These are phyloP conservation scores for Cyclotella distinguenda DNA, from an alignment of 108 stramenopile genomes.

Conservation along the genomic window DNA sequence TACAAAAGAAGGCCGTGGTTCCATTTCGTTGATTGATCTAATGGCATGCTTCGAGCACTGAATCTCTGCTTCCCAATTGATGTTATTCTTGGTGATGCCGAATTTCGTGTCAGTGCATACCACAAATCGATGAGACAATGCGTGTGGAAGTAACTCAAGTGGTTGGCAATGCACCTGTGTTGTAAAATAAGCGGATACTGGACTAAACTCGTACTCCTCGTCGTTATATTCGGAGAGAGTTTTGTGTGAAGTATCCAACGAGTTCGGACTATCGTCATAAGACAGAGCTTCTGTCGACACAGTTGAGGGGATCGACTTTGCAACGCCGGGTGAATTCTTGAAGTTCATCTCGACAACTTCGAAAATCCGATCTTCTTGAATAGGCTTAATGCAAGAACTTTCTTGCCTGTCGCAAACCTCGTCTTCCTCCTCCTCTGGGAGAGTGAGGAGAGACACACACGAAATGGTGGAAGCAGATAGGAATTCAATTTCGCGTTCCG, in stretches of 20 bases:
- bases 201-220: slow-evolving; percentile 1
- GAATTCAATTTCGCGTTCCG: slow-evolving; percentile 5
- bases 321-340: background rate
- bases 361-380: background rate
- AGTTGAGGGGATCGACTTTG: background rate
- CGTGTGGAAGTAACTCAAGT: slow-evolving; percentile 18
- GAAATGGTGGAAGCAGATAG: slow-evolving; percentile 5
- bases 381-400: background rate
- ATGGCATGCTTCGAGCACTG: slow-evolving; percentile 56
- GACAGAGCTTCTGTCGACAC: background rate
- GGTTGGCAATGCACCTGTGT: slow-evolving; percentile 3
- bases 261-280: background rate
- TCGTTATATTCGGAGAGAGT: background rate
- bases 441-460: slow-evolving; percentile 6
- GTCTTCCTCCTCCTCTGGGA: slow-evolving; percentile 23
- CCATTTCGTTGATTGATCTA: slow-evolving; percentile 51
- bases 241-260: background rate
- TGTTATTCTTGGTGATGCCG: slow-evolving; percentile 54
- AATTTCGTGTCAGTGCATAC: slow-evolving; percentile 71
- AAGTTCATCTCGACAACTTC: slow-evolving; percentile 1
- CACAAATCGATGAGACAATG: slow-evolving; percentile 48
- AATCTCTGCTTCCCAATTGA: slow-evolving; percentile 65
- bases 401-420: background rate
- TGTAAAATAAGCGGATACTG: background rate
- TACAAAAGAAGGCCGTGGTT: slow-evolving; percentile 63